Evolutionary conservation across 257 asterid species (phyloP).

Genomic region (Linderniella brevidens): DNA sequence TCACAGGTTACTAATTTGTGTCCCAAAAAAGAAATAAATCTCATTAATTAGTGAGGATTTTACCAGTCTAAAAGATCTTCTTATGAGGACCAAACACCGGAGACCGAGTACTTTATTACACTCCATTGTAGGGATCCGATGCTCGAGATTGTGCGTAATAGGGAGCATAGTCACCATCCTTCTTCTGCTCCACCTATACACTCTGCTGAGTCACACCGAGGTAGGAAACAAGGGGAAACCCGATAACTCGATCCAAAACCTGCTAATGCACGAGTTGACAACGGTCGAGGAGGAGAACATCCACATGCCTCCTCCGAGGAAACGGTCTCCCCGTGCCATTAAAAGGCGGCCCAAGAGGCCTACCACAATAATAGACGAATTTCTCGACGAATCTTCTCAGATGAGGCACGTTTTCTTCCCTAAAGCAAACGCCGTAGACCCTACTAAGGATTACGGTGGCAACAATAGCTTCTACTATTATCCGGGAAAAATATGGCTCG

Average conservation of each 20-base stretch:
- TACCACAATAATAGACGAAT: slow-evolving; percentile 65
- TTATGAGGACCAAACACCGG: slow-evolving; percentile 50
- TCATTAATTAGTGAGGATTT: slow-evolving; percentile 37
- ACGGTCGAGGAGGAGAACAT: slow-evolving; percentile 77
- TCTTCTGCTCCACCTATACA: slow-evolving; percentile 45
- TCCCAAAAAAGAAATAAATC: slow-evolving; percentile 14
- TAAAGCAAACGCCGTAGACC: slow-evolving; percentile 42
- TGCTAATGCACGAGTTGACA: slow-evolving; percentile 45
- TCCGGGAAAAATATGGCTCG: slow-evolving; percentile 91
- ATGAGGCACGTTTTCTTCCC: slow-evolving; percentile 81
- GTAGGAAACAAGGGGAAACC: slow-evolving; percentile 15
- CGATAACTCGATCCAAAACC: slow-evolving; percentile 15
- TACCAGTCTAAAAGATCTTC: slow-evolving; percentile 42
- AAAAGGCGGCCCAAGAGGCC: slow-evolving; percentile 63
- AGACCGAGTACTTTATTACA: slow-evolving; percentile 40
- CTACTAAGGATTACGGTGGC: slow-evolving; percentile 27
- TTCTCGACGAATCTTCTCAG: slow-evolving; percentile 76
- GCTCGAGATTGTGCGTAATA: slow-evolving; percentile 25
- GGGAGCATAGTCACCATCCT: slow-evolving; percentile 63
- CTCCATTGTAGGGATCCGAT: slow-evolving; percentile 84
- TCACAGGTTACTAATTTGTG: slow-evolving; percentile 25
- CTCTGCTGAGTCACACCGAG: slow-evolving; percentile 21
- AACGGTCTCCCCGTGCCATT: slow-evolving; percentile 80
- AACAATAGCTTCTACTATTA: slow-evolving; percentile 41
- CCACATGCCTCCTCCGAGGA: slow-evolving; percentile 65